These are phyloP conservation scores for Solanum hybrid DNA, from an alignment of 305 asterid genomes.

Conservation along the genomic window DNA sequence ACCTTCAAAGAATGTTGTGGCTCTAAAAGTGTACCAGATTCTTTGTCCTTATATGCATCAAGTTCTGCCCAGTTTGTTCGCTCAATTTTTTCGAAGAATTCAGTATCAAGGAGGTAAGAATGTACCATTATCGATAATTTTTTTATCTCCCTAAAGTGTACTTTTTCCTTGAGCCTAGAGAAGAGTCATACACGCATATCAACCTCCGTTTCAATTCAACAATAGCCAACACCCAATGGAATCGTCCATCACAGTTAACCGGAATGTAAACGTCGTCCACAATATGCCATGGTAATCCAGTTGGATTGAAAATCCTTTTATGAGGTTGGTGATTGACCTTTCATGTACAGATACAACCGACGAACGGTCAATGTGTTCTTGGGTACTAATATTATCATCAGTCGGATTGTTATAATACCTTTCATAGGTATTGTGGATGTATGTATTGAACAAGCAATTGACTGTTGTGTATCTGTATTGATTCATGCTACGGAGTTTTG, in stretches of 20 bases:
- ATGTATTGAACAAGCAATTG: no score
- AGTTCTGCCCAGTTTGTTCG: no score
- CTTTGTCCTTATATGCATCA: no score
- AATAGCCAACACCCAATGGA: not conserved
- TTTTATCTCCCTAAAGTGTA: no score
- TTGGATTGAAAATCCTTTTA: not conserved
- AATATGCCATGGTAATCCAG: not conserved
- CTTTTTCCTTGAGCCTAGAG: not conserved
- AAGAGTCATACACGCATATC: not conserved
- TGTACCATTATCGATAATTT: no score
- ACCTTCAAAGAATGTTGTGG: no score
- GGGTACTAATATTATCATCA: not conserved
- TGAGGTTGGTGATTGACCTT: not conserved
- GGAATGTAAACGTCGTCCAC: not conserved
- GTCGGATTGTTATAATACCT: not conserved
- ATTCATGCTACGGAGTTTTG: no score
- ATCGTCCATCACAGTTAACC: not conserved
- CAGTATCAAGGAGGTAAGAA: no score
- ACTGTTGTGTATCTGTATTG: no score
- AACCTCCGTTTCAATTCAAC: not conserved
- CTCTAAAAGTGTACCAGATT: no score
- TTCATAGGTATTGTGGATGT: not conserved
- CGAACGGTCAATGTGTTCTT: not conserved
- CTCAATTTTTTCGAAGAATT: no score
- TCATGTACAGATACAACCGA: not conserved